Evolutionary conservation across 495 filamentous ascomycete genomes (phyloP).

Genomic region (Penicillium bovifimosum): DNA sequence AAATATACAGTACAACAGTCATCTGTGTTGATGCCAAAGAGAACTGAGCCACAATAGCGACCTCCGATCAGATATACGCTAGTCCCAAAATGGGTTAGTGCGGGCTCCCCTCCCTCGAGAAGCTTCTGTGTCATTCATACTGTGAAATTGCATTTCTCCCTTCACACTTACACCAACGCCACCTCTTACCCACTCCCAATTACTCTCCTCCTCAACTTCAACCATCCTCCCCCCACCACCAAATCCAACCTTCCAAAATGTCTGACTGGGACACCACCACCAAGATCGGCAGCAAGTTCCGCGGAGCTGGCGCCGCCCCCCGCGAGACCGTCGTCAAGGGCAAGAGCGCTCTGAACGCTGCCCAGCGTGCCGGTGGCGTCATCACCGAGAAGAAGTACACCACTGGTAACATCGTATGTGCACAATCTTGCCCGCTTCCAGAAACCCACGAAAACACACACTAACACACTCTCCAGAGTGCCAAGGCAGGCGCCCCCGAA

Average conservation of each 20-base stretch:
- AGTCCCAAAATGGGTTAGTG: constrained; percentile 26
- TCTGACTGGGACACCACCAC: constrained; percentile 82
- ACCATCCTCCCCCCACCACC: constrained; percentile 2
- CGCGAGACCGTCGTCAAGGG: constrained; percentile 87
- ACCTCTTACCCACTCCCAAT: constrained; percentile 1
- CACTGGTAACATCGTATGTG: constrained; percentile 70
- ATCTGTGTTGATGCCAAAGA: not conserved
- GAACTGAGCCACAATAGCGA: not conserved
- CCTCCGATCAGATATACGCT: not conserved
- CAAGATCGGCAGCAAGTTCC: constrained; percentile 84
- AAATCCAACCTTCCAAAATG: constrained; percentile 28
- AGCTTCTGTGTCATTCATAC: constrained; percentile 43
- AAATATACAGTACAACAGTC: not conserved
- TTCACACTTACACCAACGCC: constrained; percentile 26
- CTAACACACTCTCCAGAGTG: constrained; percentile 36
- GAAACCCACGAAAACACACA: not conserved
- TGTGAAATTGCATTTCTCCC: constrained; percentile 35
- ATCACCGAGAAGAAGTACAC: constrained; percentile 93
- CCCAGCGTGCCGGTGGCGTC: constrained; percentile 69
- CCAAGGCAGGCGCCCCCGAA: constrained; percentile 58
- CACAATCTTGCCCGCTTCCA: not conserved
- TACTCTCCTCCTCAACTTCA: constrained; percentile 1
- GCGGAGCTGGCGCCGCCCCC: constrained; percentile 47
- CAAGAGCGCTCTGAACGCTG: constrained; percentile 83
- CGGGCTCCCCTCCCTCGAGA: constrained; percentile 34